A percentile compares a stretch with the other conserved stretches of the same genome.
Evolutionary conservation across 192 early-diverging fungal species (phyloP).

Genomic region (Coemansia sp.): DNA sequence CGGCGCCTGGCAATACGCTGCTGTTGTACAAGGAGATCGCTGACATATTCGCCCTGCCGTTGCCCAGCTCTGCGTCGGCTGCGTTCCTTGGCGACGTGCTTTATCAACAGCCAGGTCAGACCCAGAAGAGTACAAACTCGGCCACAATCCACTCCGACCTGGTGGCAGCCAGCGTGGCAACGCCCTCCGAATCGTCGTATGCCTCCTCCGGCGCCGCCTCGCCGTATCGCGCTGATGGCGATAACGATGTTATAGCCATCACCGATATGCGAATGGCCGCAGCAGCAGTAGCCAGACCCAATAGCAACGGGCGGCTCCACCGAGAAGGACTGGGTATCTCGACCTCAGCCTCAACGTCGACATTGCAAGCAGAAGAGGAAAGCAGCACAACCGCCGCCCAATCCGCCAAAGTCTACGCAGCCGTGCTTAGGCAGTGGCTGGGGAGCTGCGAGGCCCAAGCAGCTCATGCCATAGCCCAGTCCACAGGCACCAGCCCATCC

Average conservation of each 20-base stretch:
- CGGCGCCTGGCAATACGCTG: background rate
- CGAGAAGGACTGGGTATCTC: background rate
- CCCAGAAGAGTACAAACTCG: background rate
- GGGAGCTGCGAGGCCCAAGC: conserved; percentile 19
- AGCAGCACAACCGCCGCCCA: background rate
- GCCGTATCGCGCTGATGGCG: background rate
- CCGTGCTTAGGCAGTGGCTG: conserved; percentile 32
- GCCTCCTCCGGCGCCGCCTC: conserved; percentile 12
- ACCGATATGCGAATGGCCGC: conserved; percentile 20
- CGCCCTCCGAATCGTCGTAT: background rate
- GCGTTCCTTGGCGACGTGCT: background rate
- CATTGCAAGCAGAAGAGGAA: background rate
- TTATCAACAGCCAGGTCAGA: background rate
- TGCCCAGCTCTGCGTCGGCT: background rate
- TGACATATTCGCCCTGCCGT: background rate
- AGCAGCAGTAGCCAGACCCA: background rate
- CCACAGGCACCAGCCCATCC: background rate
- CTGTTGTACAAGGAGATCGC: background rate
- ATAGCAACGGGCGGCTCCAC: background rate
- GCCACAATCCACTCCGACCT: background rate
- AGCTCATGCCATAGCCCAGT: background rate
- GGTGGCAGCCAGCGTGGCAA: conserved; percentile 2
- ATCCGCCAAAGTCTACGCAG: background rate
- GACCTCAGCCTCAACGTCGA: background rate
- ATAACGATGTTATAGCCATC: conserved; percentile 15